phyloP scores from a whole-genome alignment of 495 filamentous ascomycete species.

The Thozetella sp. region DNA sequence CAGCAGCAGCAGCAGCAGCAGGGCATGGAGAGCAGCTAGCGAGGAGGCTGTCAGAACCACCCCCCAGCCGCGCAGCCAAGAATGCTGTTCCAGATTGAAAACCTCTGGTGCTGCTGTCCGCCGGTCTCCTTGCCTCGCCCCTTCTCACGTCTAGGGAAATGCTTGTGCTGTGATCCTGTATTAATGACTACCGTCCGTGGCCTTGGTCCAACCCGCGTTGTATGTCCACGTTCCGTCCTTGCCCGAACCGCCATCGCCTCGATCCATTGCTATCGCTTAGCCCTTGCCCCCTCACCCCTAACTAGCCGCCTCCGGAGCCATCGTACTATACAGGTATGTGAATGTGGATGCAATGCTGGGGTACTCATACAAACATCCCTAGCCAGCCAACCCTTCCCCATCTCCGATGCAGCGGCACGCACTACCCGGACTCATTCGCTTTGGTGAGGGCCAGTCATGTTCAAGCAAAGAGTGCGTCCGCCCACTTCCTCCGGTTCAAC shows the following conservation, averaged over 20 bases:
- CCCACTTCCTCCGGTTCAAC: neutral
- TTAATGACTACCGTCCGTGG: neutral
- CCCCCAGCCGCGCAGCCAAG: too few relatives aligned
- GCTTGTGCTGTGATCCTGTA: too few relatives aligned
- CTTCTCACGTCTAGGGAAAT: too few relatives aligned
- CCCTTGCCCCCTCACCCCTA: too few relatives aligned
- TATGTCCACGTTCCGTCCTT: neutral
- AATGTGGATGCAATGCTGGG: conserved; percentile 20
- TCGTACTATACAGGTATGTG: conserved; percentile 1
- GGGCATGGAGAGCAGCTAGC: too few relatives aligned
- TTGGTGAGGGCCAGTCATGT: too few relatives aligned
- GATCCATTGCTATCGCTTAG: neutral
- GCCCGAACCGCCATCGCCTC: neutral
- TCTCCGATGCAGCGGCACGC: neutral
- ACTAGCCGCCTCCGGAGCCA: too few relatives aligned
- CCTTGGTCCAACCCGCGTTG: neutral
- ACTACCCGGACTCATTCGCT: neutral
- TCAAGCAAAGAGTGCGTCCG: neutral
- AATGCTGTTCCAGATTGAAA: too few relatives aligned
- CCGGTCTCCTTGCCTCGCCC: too few relatives aligned
- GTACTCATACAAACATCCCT: conserved; percentile 25
- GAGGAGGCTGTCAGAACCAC: too few relatives aligned
- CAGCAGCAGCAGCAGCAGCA: too few relatives aligned
- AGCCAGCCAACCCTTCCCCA: conserved; percentile 6
- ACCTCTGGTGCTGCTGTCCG: too few relatives aligned